These are phyloP conservation scores for Torrubiella hemipterigena DNA, from an alignment of 2,329 filamentous ascomycete genomes.

Conservation along the genomic window DNA sequence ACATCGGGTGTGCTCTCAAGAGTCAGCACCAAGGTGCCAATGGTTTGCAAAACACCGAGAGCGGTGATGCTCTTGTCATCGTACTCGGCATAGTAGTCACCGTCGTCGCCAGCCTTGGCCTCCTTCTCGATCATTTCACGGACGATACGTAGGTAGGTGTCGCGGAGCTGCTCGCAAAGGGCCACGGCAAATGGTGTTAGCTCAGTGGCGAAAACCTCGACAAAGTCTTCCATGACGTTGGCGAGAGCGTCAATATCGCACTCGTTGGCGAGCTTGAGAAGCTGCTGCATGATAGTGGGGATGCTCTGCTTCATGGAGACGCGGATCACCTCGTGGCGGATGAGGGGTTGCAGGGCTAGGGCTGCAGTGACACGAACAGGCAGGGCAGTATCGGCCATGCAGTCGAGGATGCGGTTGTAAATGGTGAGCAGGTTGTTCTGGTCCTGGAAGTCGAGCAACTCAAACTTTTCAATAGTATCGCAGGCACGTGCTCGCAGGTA, in stretches of 20 bases:
- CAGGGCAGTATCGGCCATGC: slow-evolving; percentile 87
- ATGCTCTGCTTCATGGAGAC: slow-evolving; percentile 96
- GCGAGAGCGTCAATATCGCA: slow-evolving; percentile 94
- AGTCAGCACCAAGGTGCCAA: slow-evolving; percentile 91
- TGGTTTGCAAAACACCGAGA: slow-evolving; percentile 90
- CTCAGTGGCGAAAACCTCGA: slow-evolving; percentile 95
- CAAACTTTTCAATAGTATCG: slow-evolving; percentile 96
- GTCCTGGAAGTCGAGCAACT: slow-evolving; percentile 94
- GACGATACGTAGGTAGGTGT: slow-evolving; percentile 91
- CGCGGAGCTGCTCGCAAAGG: slow-evolving; percentile 85
- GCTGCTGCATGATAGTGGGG: slow-evolving; percentile 97
- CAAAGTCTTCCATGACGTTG: slow-evolving; percentile 99
- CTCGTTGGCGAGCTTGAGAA: slow-evolving; percentile 93
- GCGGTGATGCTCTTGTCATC: slow-evolving; percentile 99
- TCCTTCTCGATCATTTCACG: slow-evolving; percentile 85
- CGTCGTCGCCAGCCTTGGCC: slow-evolving; percentile 60
- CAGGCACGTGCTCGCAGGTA: slow-evolving; percentile 91
- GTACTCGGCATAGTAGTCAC: slow-evolving; percentile 78
- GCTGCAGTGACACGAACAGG: slow-evolving; percentile 92
- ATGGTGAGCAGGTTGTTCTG: slow-evolving; percentile 90
- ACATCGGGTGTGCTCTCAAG: slow-evolving; percentile 96
- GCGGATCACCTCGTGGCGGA: slow-evolving; percentile 87
- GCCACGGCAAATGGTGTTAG: slow-evolving; percentile 95
- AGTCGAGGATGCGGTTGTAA: slow-evolving; percentile 92
- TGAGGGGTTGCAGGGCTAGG: slow-evolving; percentile 86